A percentile compares a stretch with the other conserved stretches of the same genome.
Conservation (phyloP, 2,329 filamentous ascomycete genomes). For the Paecilomyces niveus region DNA sequence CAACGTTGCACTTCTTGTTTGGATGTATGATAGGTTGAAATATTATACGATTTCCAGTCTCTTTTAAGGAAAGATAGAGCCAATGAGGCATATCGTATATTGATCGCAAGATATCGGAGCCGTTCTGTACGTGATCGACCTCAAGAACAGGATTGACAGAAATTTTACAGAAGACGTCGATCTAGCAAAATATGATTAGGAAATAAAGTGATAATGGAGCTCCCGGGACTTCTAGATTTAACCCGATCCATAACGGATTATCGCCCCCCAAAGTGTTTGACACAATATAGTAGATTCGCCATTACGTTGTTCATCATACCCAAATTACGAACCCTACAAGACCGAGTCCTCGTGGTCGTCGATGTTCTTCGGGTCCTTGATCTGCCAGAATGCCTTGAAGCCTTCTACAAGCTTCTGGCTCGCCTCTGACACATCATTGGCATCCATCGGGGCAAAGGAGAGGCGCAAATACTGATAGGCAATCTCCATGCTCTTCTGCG, state of each 20-base stretch:
- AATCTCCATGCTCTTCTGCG: conserved; percentile 48
- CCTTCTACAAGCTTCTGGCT: conserved; percentile 61
- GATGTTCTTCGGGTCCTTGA: conserved; percentile 47
- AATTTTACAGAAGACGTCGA: no score
- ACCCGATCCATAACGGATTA: background rate
- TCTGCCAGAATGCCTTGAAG: conserved; percentile 67
- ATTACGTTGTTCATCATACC: background rate
- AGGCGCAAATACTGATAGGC: conserved; percentile 69
- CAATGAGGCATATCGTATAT: no score
- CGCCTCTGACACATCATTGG: conserved; percentile 58
- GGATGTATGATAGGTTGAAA: no score
- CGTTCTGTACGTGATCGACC: no score
- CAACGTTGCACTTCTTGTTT: no score
- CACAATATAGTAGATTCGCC: background rate
- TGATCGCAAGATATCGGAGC: no score
- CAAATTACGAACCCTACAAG: background rate
- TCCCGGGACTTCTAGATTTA: no score
- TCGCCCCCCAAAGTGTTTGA: background rate
- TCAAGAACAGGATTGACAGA: no score
- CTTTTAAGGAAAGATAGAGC: no score
- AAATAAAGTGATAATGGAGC: no score
- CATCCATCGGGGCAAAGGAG: conserved; percentile 79
- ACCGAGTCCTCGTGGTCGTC: background rate
- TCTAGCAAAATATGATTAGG: no score
- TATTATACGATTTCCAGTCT: no score